Evolutionary conservation across 2,329 filamentous ascomycete genomes (phyloP), one percentile per base, ranked within the genome.

Genomic region (Colletotrichum cuscutae): DNA sequence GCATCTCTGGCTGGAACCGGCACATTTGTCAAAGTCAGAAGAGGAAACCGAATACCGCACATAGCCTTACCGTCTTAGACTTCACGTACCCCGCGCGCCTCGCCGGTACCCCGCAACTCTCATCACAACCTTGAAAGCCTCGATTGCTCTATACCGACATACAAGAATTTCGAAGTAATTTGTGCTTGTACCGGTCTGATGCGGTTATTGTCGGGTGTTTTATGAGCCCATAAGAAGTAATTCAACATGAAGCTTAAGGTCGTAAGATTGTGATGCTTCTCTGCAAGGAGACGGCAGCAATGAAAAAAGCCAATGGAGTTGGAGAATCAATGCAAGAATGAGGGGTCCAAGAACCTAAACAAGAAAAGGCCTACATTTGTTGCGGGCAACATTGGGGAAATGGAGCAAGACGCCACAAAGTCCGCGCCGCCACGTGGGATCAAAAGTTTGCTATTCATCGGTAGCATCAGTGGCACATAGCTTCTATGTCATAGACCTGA

Each of bases 91-190:
- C 71, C 71, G 71, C 71, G 66, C 60, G 42, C 54, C 65, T 61
- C 30, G 46, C 26, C 57, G 49, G 71, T 61, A 65, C 66, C 67
- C 71, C 71, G 71, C 71, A 73, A 73, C 66, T 35, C 69, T 72
- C 65, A 56, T 32, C 46, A 32, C 32, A 71, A 71, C 68, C 58
- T 64, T 64, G 59, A 12, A 32, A 37, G 32, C 46, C 56, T 32
- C 13, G 15, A 42, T 42, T 49, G 46, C 28, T 57, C 28, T 65
- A 32, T 4, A 28, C 30, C 30, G 42, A 12, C 35, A 28, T 12
- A 19, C 22, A 56, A 37, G 30, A 61, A 24, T 12, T 26, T 13
- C 46, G 24, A 61, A 58, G 54, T 46, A 9, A 15, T 24, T 9
- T 19, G 30, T 32, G n/a, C 37, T 30, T 46, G 68, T 22, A 35